phyloP scores from a whole-genome alignment of 2,329 filamentous ascomycete species.

The Diplodia intermedia region DNA sequence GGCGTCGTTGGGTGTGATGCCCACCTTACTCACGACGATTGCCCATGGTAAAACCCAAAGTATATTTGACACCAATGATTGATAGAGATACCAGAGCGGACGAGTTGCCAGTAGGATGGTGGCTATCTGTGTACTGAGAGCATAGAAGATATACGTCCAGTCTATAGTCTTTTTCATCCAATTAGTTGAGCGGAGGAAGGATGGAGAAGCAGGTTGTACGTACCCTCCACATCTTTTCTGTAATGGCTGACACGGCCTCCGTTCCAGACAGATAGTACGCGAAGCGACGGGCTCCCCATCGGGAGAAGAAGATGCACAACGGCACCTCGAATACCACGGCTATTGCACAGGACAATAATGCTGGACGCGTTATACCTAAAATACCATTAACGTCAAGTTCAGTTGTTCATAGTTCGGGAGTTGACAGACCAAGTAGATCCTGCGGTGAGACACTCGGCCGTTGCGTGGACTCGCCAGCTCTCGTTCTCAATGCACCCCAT shows the following conservation, averaged over 20 bases:
- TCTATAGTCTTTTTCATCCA: conserved; percentile 45
- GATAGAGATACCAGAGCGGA: conserved; percentile 71
- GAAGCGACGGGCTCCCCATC: conserved; percentile 58
- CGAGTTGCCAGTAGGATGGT: conserved; percentile 68
- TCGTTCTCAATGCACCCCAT: conserved; percentile 63
- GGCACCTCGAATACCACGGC: conserved; percentile 67
- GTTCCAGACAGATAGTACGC: conserved; percentile 67
- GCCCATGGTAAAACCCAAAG: conserved; percentile 75
- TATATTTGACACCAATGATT: conserved; percentile 70
- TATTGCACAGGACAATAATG: conserved; percentile 58
- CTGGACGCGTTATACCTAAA: conserved; percentile 58
- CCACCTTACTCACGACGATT: conserved; percentile 59
- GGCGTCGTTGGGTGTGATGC: conserved; percentile 58
- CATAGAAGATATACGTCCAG: conserved; percentile 74
- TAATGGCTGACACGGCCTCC: conserved; percentile 64
- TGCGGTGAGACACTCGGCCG: conserved; percentile 5
- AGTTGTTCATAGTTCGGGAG: neutral
- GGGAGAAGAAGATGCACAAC: conserved; percentile 67
- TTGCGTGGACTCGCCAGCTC: neutral
- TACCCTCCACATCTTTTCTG: conserved; percentile 68
- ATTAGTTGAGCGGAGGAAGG: neutral
- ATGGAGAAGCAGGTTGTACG: neutral
- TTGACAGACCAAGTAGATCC: conserved; percentile 43
- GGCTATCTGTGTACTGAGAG: conserved; percentile 68
- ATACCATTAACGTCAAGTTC: conserved; percentile 32